Evolutionary conservation across 306 rosid genomes (phyloP).

Genomic region (Arachis hypogaea): DNA sequence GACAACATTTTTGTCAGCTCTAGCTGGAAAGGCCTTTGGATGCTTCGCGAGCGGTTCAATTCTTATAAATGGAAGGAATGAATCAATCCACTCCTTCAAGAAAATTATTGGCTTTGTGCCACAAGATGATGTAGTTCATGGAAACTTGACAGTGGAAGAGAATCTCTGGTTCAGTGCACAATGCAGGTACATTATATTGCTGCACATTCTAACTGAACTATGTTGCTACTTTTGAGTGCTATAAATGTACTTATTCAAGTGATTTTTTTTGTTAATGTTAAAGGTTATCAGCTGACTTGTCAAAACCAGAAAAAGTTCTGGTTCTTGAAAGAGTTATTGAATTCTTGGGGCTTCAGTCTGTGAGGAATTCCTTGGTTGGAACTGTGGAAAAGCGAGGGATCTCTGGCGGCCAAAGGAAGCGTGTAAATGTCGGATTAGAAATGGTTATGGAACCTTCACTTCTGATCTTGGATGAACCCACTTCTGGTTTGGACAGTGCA

Average conservation of each 20-base stretch:
- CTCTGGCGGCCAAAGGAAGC: slow-evolving; percentile 97
- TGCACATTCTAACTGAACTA: too few species aligned
- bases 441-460: slow-evolving; percentile 99
- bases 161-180: slow-evolving; percentile 98
- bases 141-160: slow-evolving; percentile 97
- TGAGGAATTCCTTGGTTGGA: slow-evolving; percentile 85
- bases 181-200: slow-evolving; percentile 64
- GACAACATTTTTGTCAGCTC: slow-evolving; percentile 90
- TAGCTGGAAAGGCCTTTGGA: slow-evolving; percentile 90
- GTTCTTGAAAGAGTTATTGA: slow-evolving; percentile 93
- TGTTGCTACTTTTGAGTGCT: slow-evolving; percentile 9
- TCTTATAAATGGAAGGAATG: slow-evolving; percentile 80
- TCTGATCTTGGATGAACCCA: slow-evolving; percentile 92
- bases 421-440: slow-evolving; percentile 95
- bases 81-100: slow-evolving; percentile 78
- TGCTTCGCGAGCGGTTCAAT: slow-evolving; percentile 74
- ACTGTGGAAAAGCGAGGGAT: slow-evolving; percentile 95
- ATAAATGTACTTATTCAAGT: slow-evolving; percentile 18
- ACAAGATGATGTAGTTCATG: slow-evolving; percentile 97
- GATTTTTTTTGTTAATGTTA: slow-evolving; percentile 30
- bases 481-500: slow-evolving; percentile 98
- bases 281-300: slow-evolving; percentile 74
- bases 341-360: slow-evolving; percentile 88
- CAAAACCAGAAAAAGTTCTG: slow-evolving; percentile 77
- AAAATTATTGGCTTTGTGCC: slow-evolving; percentile 98